Base-by-base conservation (phyloP, 169 alveolate genomes). In the Perkinsus marinus region DNA sequence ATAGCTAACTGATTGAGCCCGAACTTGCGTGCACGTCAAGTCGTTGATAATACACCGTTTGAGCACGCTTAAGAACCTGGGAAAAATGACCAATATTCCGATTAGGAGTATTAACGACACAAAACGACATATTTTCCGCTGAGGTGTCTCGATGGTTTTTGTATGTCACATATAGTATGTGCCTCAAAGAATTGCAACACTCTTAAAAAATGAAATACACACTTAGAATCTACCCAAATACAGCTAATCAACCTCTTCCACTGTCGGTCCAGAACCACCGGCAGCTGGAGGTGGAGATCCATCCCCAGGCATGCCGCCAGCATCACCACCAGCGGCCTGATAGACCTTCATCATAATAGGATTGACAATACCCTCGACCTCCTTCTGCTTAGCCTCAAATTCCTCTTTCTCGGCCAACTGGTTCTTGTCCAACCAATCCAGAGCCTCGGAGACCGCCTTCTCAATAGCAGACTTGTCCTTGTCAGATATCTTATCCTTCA, bases 261-360 rank as follows among this genome's bases (percentile, higher is more conserved):
- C 98, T 57, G 99, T 97, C 43, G 99, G 98, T 68, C 98, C 98
- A 69, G 95, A 92, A 30, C 97, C 95, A 93, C 97, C 98, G 90
- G 97, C 99, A 95, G 97, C 96, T 89, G 99, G 97, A 38, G 99
- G 96, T 96, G 97, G 97, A 93, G 94, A 95, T n/a, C 98, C 98
- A 47, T 97, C 97, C 0, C 96, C 98, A 0, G 95, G 93, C 91
- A 93, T 94, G 26, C 98, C 98, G 90, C 98, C 99, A 37, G 98
- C 98, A 39, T 97, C 98, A 39, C 99, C 99, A 17, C 98, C 99
- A 13, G 97, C 97, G 57, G 95, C 96, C 93, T 96, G 97, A 95
- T 97, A 98, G 47, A 97, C 92, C 97, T 97, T 98, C 94, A 97
- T 94, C 97, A 98, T 97, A 92, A 98, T 96, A 57, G 99, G 99